Evolutionary conservation across 2,329 filamentous ascomycete genomes (phyloP).

Genomic region (Colletotrichum tamarilloi): DNA sequence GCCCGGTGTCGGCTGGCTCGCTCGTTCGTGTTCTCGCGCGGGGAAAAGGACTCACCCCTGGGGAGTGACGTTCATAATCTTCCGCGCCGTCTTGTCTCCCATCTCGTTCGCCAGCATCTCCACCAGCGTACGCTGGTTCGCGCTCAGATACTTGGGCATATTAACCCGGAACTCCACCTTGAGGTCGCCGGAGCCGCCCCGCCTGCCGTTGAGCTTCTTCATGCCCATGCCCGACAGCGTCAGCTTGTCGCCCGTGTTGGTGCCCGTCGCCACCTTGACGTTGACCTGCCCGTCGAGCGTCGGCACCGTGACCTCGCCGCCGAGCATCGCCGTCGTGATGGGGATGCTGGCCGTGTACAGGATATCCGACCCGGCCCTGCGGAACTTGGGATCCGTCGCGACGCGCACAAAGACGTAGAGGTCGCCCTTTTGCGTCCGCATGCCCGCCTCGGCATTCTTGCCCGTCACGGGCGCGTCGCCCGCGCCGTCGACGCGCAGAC

Average conservation of each 20-base stretch:
- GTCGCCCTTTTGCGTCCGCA: constrained; percentile 80
- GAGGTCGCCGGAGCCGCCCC: constrained; percentile 80
- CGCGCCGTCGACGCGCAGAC: constrained; percentile 83
- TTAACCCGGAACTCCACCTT: constrained; percentile 93
- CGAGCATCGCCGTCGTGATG: constrained; percentile 90
- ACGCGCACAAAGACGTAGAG: constrained; percentile 93
- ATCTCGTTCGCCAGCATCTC: constrained; percentile 98
- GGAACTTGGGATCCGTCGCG: constrained; percentile 90
- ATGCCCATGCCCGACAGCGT: constrained; percentile 93
- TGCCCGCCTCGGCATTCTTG: constrained; percentile 70
- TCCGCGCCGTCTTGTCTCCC: constrained; percentile 89
- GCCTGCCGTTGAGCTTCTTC: constrained; percentile 80
- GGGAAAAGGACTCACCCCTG: constrained; percentile 56
- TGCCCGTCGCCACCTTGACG: constrained; percentile 91
- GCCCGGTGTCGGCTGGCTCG: background rate
- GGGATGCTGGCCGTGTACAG: constrained; percentile 93
- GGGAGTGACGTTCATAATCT: constrained; percentile 85
- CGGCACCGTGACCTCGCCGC: constrained; percentile 89
- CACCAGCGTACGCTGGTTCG: constrained; percentile 91
- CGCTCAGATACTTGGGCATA: constrained; percentile 94
- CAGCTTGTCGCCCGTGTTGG: constrained; percentile 90
- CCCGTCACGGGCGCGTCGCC: constrained; percentile 89
- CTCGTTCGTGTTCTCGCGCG: background rate
- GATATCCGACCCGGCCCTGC: constrained; percentile 86
- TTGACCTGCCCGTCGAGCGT: constrained; percentile 92